Evolutionary conservation across 108 stramenopile species (phyloP), one percentile per base, ranked within the genome.

Genomic region (Skeletonema grethae): DNA sequence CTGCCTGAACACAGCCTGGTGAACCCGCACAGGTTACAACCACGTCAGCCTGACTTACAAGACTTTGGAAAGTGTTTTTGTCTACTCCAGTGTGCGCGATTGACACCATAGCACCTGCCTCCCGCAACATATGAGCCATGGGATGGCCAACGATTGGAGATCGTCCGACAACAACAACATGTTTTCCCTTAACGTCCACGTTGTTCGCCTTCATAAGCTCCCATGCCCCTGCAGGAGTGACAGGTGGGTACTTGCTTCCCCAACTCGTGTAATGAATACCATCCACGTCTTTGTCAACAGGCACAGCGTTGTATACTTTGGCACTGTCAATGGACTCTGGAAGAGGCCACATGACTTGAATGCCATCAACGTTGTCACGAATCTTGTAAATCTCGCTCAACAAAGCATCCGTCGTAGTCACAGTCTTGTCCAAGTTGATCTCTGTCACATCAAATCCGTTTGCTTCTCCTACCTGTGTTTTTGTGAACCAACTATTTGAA

Each of bases 261-360:
- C 50, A 48, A 34, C 73, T 62, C 15, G 73, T 63, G 70, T 50
- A 80, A 25, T 81, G 79, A 39, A 67, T 60, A 4, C 84, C 84
- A 68, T 85, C 84, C 16, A 85, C 84, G 53, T 85, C 84, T 41
- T 73, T 64, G 7, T 22, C 59, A 11, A 77, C n/a, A 9, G 35
- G 61, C 16, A 85, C 81, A 31, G 80, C 76, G 45, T 53, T 59
- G 67, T 69, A 85, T 5, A 59, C 76, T 15, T 34, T 13, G 1
- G 61, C 72, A 34, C 80, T 63, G 57, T 85, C 84, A 22, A 85
- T 82, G 39, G 60, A 60, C 4, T 59, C 48, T 0, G 80, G 84
- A 9, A 85, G 61, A 12, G 84, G 84, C 84, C 84, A 85, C 84
- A 85, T 85, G 43, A 85, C 61, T 56, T 85, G 84, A 62, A 85